Evolutionary conservation across 371 early-diverging fungal species (phyloP).

Genomic region (Haplosporangium sp.): DNA sequence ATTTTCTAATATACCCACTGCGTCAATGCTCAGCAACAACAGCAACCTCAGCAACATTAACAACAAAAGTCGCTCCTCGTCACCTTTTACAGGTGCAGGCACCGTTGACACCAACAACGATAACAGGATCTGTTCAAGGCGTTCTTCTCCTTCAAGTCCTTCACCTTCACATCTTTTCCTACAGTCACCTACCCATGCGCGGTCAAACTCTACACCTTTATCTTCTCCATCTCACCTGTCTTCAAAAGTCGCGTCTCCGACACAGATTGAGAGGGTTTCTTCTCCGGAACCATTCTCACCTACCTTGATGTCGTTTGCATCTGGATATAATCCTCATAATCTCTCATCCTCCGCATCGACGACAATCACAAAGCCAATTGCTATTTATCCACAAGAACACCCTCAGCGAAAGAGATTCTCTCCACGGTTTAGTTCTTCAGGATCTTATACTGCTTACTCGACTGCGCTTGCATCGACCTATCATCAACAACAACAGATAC

Average conservation of each 20-base stretch:
- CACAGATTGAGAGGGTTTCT: background rate
- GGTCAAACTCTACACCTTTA: slow-evolving; percentile 26
- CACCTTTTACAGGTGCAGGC: slow-evolving; percentile 9
- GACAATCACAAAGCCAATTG: slow-evolving; percentile 24
- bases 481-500: slow-evolving; percentile 28
- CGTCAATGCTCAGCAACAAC: slow-evolving; percentile 6
- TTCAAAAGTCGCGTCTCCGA: slow-evolving; percentile 11
- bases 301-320: slow-evolving; percentile 33
- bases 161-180: slow-evolving; percentile 16
- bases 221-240: slow-evolving; percentile 1
- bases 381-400: slow-evolving; percentile 45
- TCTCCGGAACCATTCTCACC: slow-evolving; percentile 10
- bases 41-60: background rate
- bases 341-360: background rate
- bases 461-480: slow-evolving; percentile 38
- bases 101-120: background rate
- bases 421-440: slow-evolving; percentile 22
- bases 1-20: background rate
- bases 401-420: slow-evolving; percentile 33
- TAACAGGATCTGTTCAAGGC: background rate
- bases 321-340: slow-evolving; percentile 22
- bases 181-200: slow-evolving; percentile 43
- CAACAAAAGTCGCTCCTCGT: slow-evolving; percentile 5
- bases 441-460: slow-evolving; percentile 37
- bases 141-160: background rate